phyloP scores from a whole-genome alignment of 2,329 filamentous ascomycete species.

The Fusarium drepaniforme region DNA sequence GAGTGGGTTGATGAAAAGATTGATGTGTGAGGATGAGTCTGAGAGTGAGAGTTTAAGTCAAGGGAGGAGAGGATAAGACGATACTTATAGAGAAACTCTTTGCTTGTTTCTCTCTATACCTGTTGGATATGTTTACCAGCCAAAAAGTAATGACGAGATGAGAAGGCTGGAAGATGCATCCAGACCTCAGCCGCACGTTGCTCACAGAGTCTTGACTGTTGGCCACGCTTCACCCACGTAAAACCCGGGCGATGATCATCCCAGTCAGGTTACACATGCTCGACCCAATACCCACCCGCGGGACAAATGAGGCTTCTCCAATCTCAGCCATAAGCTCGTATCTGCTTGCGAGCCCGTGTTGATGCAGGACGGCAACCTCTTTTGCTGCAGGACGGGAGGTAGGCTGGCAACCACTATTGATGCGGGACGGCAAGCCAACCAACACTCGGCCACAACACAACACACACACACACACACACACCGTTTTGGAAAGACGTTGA shows the following conservation, averaged over 20 bases:
- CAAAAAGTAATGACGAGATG: background rate
- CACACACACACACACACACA: too few species aligned
- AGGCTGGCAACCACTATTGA: background rate
- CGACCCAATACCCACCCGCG: background rate
- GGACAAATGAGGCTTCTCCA: constrained; percentile 13
- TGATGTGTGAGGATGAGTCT: background rate
- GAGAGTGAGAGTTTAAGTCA: background rate
- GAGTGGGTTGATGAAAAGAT: background rate
- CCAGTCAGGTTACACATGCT: background rate
- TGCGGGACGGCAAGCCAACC: background rate
- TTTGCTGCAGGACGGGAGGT: constrained; percentile 31
- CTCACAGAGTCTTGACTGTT: background rate
- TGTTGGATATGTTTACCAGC: background rate
- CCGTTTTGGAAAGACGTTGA: background rate
- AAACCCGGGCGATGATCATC: background rate
- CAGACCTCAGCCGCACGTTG: background rate
- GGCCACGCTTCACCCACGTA: constrained; percentile 5
- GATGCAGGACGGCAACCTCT: constrained; percentile 24
- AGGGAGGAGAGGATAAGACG: background rate
- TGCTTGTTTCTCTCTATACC: background rate
- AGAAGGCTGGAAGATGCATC: background rate
- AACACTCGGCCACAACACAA: background rate
- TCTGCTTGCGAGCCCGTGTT: constrained; percentile 30
- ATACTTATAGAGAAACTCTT: background rate
- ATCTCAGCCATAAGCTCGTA: constrained; percentile 37